Evolutionary conservation across 148 eudicot species (phyloP).

Genomic region (Limonium bicolor): DNA sequence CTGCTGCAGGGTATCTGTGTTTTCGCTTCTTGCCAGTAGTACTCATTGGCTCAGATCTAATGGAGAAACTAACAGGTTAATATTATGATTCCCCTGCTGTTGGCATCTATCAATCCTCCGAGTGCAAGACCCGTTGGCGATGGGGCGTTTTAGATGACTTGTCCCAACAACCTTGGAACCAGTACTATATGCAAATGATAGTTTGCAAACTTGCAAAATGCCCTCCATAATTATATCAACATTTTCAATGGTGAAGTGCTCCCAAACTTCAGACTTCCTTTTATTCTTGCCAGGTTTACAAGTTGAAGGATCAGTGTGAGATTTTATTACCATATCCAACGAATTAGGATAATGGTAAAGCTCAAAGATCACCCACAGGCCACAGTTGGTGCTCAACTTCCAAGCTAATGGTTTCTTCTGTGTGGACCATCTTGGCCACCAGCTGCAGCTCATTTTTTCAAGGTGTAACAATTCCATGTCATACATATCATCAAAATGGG

Average conservation of each 20-base stretch:
- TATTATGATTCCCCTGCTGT: conserved; percentile 31
- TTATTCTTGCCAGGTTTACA: conserved; percentile 45
- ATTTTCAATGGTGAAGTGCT: conserved; percentile 52
- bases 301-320: conserved; percentile 16
- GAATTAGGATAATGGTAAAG: too few relatives aligned
- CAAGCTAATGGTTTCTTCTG: too few relatives aligned
- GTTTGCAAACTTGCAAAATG: conserved; percentile 67
- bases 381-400: too few relatives aligned
- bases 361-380: too few relatives aligned
- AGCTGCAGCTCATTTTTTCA: too few relatives aligned
- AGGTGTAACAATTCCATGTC: too few relatives aligned
- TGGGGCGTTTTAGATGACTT: conserved; percentile 70
- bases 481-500: too few relatives aligned
- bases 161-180: conserved; percentile 73
- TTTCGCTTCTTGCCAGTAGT: too few relatives aligned
- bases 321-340: too few relatives aligned
- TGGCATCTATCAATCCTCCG: conserved; percentile 42
- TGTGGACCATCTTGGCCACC: too few relatives aligned
- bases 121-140: conserved; percentile 65
- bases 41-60: conserved; percentile 23
- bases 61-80: too few relatives aligned
- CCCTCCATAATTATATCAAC: conserved; percentile 52
- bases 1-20: conserved; percentile 12
- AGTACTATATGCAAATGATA: conserved; percentile 68
- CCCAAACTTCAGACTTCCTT: conserved; percentile 71